Evolutionary conservation across 768 basidiomycete species (phyloP).

Genomic region (Xanthoconium purpureum): DNA sequence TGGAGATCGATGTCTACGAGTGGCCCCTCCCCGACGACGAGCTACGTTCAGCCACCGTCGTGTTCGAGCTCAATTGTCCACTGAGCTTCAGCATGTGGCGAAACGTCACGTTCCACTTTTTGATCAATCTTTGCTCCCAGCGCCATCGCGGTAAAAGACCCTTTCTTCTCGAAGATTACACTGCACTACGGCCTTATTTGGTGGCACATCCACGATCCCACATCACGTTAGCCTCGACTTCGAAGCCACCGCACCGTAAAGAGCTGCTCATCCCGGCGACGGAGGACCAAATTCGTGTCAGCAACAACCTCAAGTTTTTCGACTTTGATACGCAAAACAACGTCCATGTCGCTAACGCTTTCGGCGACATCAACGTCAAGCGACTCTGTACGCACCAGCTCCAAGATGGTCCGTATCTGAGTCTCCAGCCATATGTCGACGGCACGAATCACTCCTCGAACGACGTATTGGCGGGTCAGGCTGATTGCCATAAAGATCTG

Average conservation of each 20-base stretch:
- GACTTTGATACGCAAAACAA: constrained; percentile 27
- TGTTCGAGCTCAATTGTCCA: constrained; percentile 45
- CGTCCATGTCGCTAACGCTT: background rate
- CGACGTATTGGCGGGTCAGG: constrained; percentile 37
- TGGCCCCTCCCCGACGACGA: constrained; percentile 42
- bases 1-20: constrained; percentile 38
- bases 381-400: constrained; percentile 30
- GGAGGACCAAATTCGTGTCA: constrained; percentile 6
- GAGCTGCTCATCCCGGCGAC: constrained; percentile 13
- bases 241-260: too few species aligned
- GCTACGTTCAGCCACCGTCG: constrained; percentile 20
- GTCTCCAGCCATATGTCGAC: constrained; percentile 32
- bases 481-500: constrained; percentile 37
- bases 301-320: constrained; percentile 34
- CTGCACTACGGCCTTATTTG: too few species aligned
- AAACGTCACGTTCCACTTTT: constrained; percentile 36
- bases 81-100: constrained; percentile 43
- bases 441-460: background rate
- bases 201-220: too few species aligned
- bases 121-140: constrained; percentile 35
- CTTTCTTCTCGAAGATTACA: too few species aligned
- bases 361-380: background rate
- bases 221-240: too few species aligned
- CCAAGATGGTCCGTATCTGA: constrained; percentile 30
- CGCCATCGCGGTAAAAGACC: background rate